A percentile compares a stretch with the other conserved stretches of the same genome.
These are phyloP conservation scores for Vigna hirtella DNA, from an alignment of 306 rosid genomes.

Conservation along the genomic window DNA sequence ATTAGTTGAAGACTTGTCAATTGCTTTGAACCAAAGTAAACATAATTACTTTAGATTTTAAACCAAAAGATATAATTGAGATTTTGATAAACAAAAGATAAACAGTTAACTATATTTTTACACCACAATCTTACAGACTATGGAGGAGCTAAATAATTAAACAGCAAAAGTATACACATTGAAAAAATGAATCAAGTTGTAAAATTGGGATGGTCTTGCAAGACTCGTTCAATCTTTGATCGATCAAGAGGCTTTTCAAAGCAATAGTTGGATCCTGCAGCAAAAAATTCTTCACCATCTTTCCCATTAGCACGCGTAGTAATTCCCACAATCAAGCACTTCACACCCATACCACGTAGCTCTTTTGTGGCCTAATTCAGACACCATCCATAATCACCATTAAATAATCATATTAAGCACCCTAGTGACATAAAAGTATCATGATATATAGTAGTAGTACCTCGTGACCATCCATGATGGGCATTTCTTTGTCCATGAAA, in stretches of 20 bases:
- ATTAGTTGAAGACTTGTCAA: no score
- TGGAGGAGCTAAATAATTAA: no score
- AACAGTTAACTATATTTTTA: no score
- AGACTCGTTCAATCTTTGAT: neutral
- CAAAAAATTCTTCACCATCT: constrained; percentile 20
- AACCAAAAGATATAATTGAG: no score
- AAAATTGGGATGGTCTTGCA: neutral
- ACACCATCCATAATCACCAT: no score
- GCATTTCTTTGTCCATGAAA: constrained; percentile 38
- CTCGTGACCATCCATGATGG: constrained; percentile 23
- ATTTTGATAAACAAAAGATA: no score
- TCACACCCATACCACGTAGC: constrained; percentile 28
- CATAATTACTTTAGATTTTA: no score
- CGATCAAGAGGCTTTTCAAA: constrained; percentile 13
- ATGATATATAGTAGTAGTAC: neutral
- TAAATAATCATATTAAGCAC: neutral
- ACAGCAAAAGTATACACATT: no score
- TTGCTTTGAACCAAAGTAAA: no score
- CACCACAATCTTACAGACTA: no score
- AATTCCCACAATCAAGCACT: constrained; percentile 24
- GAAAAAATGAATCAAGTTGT: neutral
- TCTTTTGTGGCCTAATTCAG: constrained; percentile 17
- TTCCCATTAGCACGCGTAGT: neutral
- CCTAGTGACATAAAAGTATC: no score
- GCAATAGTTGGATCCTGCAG: constrained; percentile 10